phyloP scores from a whole-genome alignment of 345 rosid species.

The Abelmoschus esculentus region DNA sequence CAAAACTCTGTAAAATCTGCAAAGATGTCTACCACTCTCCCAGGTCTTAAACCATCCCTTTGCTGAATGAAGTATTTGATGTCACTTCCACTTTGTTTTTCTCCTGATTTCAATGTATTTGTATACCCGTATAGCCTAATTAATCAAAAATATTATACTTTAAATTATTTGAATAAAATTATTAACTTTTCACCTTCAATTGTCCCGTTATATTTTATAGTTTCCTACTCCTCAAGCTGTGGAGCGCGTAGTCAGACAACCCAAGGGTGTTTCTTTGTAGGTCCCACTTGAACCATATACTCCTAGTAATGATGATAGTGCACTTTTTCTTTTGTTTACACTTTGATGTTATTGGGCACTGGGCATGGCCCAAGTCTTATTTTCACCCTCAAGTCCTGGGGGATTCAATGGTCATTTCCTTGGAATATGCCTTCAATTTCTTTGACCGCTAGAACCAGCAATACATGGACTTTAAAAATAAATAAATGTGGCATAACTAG shows the following conservation, averaged over 20 bases:
- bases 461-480: no score
- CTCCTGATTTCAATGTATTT: neutral
- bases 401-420: neutral
- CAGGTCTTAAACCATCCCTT: neutral
- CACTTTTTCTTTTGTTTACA: neutral
- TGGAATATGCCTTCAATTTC: neutral
- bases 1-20: slow-evolving; percentile 24
- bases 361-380: neutral
- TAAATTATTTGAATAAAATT: no score
- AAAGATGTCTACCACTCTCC: slow-evolving; percentile 15
- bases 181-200: no score
- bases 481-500: no score
- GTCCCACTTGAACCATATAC: neutral
- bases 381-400: neutral
- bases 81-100: neutral
- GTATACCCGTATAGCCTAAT: no score
- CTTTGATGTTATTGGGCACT: neutral
- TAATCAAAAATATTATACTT: no score
- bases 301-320: neutral
- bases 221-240: no score
- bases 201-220: no score
- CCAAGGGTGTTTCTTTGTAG: neutral
- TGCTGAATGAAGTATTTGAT: neutral
- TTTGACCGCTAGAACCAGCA: neutral
- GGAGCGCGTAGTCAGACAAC: neutral